phyloP scores from a whole-genome alignment of 2,329 filamentous ascomycete species.

The Beauveria australis region DNA sequence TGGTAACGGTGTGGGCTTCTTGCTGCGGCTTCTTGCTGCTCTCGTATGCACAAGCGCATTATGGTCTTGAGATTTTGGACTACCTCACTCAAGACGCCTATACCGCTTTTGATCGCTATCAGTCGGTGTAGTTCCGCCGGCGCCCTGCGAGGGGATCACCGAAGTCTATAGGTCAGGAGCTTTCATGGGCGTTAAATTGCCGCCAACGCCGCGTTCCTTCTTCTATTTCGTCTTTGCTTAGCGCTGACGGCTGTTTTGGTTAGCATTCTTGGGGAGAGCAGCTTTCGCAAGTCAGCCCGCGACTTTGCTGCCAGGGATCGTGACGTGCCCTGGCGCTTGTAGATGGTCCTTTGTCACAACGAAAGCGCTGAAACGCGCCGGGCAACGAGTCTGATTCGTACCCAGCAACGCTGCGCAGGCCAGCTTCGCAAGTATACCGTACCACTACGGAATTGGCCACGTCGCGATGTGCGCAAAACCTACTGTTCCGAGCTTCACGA shows the following conservation, averaged over 20 bases:
- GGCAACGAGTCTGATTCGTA: neutral
- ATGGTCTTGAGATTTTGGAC: neutral
- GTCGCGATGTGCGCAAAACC: neutral
- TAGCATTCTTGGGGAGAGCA: neutral
- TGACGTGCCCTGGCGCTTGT: neutral
- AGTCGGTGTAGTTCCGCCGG: neutral
- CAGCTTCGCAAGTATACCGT: neutral
- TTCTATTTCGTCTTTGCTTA: neutral
- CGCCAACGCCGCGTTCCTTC: neutral
- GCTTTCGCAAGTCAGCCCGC: neutral
- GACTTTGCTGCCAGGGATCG: neutral
- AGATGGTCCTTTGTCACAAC: neutral
- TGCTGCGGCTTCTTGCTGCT: neutral
- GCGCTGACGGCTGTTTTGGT: neutral
- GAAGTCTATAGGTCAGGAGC: neutral
- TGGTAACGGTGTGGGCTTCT: neutral
- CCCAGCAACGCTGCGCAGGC: neutral
- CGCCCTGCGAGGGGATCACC: neutral
- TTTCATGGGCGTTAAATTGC: neutral
- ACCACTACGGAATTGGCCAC: neutral
- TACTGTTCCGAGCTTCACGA: neutral
- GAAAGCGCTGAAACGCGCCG: neutral
- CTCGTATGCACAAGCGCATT: neutral
- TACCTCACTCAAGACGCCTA: neutral
- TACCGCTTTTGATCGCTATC: neutral